These are phyloP conservation scores for Cicer judaicum DNA, from an alignment of 306 rosid species.

Conservation along the genomic window DNA sequence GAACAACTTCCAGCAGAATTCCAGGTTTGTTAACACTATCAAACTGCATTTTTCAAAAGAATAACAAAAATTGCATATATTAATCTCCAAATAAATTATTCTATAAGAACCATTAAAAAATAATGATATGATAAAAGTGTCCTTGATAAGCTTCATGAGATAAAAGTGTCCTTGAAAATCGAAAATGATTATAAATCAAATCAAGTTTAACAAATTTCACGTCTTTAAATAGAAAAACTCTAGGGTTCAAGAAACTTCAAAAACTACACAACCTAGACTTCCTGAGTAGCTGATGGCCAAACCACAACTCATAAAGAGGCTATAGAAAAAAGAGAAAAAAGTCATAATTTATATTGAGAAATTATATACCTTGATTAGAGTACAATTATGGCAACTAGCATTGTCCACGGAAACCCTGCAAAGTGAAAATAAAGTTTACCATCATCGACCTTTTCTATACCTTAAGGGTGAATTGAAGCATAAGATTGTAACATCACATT, in stretches of 20 bases:
- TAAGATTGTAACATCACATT: no score
- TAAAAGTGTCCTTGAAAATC: no score
- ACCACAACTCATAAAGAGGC: constrained; percentile 27
- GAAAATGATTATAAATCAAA: no score
- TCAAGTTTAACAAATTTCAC: neutral
- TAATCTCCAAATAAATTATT: neutral
- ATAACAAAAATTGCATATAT: constrained; percentile 29
- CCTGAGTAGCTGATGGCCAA: neutral
- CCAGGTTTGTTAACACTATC: constrained; percentile 84
- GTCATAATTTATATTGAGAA: constrained; percentile 23
- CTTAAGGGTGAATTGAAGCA: no score
- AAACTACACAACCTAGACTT: constrained; percentile 2
- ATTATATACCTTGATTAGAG: constrained; percentile 70
- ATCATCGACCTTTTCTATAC: constrained; percentile 31
- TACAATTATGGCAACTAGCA: constrained; percentile 66
- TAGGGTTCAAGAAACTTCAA: neutral
- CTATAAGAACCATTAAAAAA: neutral
- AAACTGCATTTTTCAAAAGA: constrained; percentile 48
- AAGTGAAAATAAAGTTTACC: constrained; percentile 41
- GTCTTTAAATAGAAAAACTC: neutral
- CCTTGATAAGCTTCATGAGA: no score
- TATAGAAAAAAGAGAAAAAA: constrained; percentile 3
- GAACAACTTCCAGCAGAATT: constrained; percentile 84
- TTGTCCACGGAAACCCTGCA: constrained; percentile 85
- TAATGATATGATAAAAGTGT: no score